These are phyloP conservation scores for Colletotrichum neosansevieriae DNA, from an alignment of 2,329 filamentous ascomycete species.

Conservation along the genomic window DNA sequence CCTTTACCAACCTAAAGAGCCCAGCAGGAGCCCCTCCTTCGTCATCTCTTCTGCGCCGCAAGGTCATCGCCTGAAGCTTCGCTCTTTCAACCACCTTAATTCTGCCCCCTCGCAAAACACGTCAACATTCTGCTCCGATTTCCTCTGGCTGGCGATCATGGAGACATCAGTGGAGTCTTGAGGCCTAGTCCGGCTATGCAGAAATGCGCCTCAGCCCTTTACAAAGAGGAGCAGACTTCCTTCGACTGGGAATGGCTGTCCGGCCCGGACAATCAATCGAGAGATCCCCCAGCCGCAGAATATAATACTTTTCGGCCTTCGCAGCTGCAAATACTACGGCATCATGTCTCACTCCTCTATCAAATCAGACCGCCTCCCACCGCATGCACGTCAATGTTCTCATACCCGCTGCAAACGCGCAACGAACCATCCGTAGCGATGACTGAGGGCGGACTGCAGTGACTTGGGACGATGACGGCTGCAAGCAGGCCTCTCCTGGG, in stretches of 20 bases:
- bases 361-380: neutral
- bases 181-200: neutral
- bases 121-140: neutral
- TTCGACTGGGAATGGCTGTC: no score
- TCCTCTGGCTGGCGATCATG: neutral
- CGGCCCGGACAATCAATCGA: neutral
- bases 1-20: neutral
- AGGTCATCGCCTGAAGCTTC: conserved; percentile 17
- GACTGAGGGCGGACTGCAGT: conserved; percentile 20
- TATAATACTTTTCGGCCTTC: no score
- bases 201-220: conserved; percentile 9
- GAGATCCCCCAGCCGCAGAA: no score
- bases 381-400: neutral
- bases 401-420: conserved; percentile 21
- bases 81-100: neutral
- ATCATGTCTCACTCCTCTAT: conserved; percentile 9
- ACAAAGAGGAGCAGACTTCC: no score
- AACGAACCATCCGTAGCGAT: conserved; percentile 16
- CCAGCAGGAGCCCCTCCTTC: conserved; percentile 9
- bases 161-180: conserved; percentile 3
- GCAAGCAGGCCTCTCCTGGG: conserved; percentile 26
- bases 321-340: neutral
- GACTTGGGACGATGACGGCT: conserved; percentile 27
- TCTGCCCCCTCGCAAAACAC: no score
- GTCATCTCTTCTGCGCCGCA: conserved; percentile 7